Evolutionary conservation across 2,329 filamentous ascomycete species (phyloP), one percentile per base, ranked within the genome.

Genomic region (Leptographium lundbergii): DNA sequence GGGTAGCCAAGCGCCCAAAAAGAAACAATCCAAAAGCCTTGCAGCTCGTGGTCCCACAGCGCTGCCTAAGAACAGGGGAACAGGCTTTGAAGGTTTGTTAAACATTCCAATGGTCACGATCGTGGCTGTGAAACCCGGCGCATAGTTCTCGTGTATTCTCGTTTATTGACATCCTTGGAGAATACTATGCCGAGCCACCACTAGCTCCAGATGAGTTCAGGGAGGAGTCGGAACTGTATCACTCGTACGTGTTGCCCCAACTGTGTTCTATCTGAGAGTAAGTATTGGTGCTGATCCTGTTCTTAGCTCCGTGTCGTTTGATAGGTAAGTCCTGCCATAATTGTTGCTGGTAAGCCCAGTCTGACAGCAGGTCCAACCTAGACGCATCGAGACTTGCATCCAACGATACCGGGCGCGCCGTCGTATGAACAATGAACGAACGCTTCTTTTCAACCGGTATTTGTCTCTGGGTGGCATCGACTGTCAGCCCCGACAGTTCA

Each of bases 371-470:
- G 2, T 47, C 14, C 11, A 24, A 3, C 29, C 48, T 61, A 88
- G 87, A 59, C 89, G 94, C 54, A 89, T 97, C 48, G 86, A 96
- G 67, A 81, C 85, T 29, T 94, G 89, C 54, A 87, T 97, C 58
- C 85, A 91, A 64, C 86, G 90, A 17, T 99, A 86, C 73, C 84
- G 87, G 62, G 78, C 81, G 42, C 87, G 85, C 54, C 87, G 91
- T 36, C 91, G 88, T 63, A 80, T 96, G 60, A 81, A 87, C 60
- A 70, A 75, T 14, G 75, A 82, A 4, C 83, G 84, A 27, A 70
- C 76, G 5, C 75, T 79, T 22, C 74, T 91, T 39, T 94, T 99
- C 72, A 79, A 82, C 66, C 88, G 88, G 63, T 96, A 94, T 67
- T 81, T 97, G 60, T 79, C 82, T 42, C 86, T 92, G 52, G 94